These are phyloP conservation scores for Penicillium pancosmium DNA, from an alignment of 495 filamentous ascomycete species.

Conservation along the genomic window DNA sequence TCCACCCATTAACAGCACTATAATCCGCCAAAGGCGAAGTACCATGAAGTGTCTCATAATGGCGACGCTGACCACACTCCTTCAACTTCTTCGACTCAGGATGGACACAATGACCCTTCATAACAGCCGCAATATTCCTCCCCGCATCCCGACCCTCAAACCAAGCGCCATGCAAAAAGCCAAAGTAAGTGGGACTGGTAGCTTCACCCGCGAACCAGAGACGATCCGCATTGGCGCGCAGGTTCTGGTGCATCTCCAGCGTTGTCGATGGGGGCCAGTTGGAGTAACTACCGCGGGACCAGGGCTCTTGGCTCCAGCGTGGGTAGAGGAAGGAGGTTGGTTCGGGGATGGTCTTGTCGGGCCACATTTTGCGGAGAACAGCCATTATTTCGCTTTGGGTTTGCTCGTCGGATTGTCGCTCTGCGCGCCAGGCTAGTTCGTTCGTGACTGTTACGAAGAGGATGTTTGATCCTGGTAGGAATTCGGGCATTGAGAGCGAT, in stretches of 20 bases:
- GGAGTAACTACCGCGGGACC: constrained; percentile 71
- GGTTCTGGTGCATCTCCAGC: constrained; percentile 71
- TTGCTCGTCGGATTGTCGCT: constrained; percentile 62
- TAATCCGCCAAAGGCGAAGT: constrained; percentile 24
- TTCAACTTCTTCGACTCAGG: constrained; percentile 9
- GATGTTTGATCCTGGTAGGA: constrained; percentile 66
- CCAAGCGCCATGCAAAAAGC: constrained; percentile 72
- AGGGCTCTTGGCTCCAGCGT: constrained; percentile 67
- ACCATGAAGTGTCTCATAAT: constrained; percentile 19
- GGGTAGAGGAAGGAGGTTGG: constrained; percentile 71
- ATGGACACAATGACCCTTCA: constrained; percentile 15
- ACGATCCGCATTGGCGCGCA: constrained; percentile 67
- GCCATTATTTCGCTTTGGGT: constrained; percentile 64
- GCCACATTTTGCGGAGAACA: constrained; percentile 71
- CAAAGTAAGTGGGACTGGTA: constrained; percentile 70
- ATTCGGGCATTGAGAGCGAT: constrained; percentile 60
- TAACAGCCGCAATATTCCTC: constrained; percentile 49
- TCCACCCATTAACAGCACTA: constrained; percentile 23
- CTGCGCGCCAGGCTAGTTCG: constrained; percentile 61
- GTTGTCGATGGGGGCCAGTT: constrained; percentile 74
- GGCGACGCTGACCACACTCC: constrained; percentile 16
- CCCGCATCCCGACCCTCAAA: constrained; percentile 64
- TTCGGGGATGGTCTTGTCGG: constrained; percentile 60
- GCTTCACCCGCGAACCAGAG: constrained; percentile 76
- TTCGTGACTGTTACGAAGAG: constrained; percentile 70